Conservation (phyloP, 2,329 filamentous ascomycete species). For the Pseudogymnoascus sp. region DNA sequence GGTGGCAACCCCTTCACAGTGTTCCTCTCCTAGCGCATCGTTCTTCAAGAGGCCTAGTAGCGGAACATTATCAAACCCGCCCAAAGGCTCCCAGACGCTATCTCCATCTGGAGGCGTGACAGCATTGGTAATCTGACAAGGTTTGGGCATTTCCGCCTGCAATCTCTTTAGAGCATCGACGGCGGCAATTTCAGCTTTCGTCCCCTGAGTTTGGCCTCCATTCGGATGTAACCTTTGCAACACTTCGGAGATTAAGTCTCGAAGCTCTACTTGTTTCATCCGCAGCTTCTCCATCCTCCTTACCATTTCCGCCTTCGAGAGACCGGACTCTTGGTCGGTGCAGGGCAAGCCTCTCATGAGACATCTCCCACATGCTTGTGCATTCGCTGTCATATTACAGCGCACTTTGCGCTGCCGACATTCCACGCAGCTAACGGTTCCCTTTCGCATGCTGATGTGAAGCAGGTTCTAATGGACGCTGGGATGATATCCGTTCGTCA, state of each 20-base stretch:
- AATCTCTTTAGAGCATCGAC: background rate
- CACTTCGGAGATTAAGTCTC: slow-evolving; percentile 18
- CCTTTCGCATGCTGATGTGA: slow-evolving; percentile 26
- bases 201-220: background rate
- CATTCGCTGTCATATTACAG: slow-evolving; percentile 35
- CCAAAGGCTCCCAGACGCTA: background rate
- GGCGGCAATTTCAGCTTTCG: background rate
- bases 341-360: slow-evolving; percentile 35
- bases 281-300: slow-evolving; percentile 10
- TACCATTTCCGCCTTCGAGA: slow-evolving; percentile 11
- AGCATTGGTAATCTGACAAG: background rate
- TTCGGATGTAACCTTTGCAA: slow-evolving; percentile 13
- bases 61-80: background rate
- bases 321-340: slow-evolving; percentile 32
- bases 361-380: slow-evolving; percentile 35
- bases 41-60: background rate
- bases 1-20: background rate
- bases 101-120: background rate
- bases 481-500: background rate
- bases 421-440: slow-evolving; percentile 31
- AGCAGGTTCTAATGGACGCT: slow-evolving; percentile 7
- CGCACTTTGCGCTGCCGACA: slow-evolving; percentile 42
- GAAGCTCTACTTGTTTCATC: slow-evolving; percentile 21
- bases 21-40: background rate
- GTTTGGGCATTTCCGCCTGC: background rate